phyloP scores from a whole-genome alignment of 805 yeast genomes.

The Suhomyces vadensis region DNA sequence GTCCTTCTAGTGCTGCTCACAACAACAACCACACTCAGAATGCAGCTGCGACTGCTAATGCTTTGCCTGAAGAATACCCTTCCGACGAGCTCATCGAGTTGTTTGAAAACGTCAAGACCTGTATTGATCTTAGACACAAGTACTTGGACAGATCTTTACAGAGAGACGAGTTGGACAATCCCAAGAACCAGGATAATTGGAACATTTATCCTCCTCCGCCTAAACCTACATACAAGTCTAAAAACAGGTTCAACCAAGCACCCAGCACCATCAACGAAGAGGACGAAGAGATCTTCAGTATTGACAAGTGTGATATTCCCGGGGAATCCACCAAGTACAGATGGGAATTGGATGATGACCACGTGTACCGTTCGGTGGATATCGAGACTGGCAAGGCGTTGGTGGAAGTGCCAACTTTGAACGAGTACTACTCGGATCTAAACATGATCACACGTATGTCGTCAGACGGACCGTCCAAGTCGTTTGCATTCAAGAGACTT shows the following conservation, averaged over 20 bases:
- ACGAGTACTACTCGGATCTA: constrained; percentile 83
- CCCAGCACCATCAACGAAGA: constrained; percentile 32
- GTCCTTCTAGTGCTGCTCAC: constrained; percentile 20
- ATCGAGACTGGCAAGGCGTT: constrained; percentile 34
- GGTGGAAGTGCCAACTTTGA: constrained; percentile 73
- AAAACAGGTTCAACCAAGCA: constrained; percentile 48
- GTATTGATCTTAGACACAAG: constrained; percentile 73
- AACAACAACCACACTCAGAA: constrained; percentile 18
- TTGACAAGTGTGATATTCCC: constrained; percentile 58
- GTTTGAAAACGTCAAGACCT: constrained; percentile 59
- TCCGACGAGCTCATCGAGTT: constrained; percentile 67
- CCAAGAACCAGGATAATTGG: constrained; percentile 78
- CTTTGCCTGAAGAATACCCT: constrained; percentile 54
- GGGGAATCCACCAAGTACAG: constrained; percentile 40
- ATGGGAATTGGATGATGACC: constrained; percentile 56
- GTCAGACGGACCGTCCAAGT: constrained; percentile 94
- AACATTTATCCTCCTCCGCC: constrained; percentile 91
- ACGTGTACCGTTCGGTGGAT: constrained; percentile 65
- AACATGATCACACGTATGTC: constrained; percentile 72
- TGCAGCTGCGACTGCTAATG: constrained; percentile 13
- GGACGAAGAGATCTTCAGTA: constrained; percentile 57
- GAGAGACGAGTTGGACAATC: constrained; percentile 66
- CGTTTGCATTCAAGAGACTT: constrained; percentile 91
- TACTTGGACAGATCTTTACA: constrained; percentile 75
- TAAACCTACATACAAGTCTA: constrained; percentile 75